Percentiles rank a stretch among this genome's conserved stretches.
Evolutionary conservation across 148 eudicot species (phyloP).

Genomic region (Silene uniflora): DNA sequence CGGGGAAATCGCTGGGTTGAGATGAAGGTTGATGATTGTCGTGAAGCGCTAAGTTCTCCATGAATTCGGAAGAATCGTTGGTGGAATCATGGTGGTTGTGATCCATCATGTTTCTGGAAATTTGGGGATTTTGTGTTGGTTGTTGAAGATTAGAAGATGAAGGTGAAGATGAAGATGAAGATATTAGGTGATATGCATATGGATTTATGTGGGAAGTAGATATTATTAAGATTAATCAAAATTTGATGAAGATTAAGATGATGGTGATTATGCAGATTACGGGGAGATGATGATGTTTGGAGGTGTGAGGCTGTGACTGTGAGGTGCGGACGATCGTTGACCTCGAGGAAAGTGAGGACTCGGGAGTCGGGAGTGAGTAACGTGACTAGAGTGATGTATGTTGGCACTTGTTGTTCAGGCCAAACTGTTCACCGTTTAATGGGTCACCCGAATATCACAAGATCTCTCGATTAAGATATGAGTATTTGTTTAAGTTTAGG

Average conservation of each 20-base stretch:
- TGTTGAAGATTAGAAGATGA: neutral
- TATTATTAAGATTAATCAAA: neutral
- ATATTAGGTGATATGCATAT: neutral
- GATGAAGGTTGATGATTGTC: neutral
- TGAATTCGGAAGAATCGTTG: slow-evolving; percentile 23
- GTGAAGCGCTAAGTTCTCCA: slow-evolving; percentile 24
- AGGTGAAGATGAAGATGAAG: slow-evolving; percentile 1
- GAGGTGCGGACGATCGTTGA: neutral
- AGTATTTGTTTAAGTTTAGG: no score
- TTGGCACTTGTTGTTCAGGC: no score
- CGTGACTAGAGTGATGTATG: neutral
- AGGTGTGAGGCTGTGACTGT: neutral
- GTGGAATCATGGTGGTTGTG: slow-evolving; percentile 27
- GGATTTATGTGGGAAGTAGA: neutral
- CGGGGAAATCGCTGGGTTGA: slow-evolving; percentile 9
- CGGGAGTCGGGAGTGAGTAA: neutral
- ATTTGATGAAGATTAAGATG: neutral
- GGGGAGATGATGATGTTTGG: neutral
- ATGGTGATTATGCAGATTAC: neutral
- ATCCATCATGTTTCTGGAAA: slow-evolving; percentile 28
- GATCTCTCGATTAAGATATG: no score
- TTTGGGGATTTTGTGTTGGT: slow-evolving; percentile 14
- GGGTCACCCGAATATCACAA: no score
- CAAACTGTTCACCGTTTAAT: no score
- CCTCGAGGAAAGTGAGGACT: neutral